These are phyloP conservation scores for Debaryomyces hansenii DNA, from an alignment of 805 yeast species.

Conservation along the genomic window DNA sequence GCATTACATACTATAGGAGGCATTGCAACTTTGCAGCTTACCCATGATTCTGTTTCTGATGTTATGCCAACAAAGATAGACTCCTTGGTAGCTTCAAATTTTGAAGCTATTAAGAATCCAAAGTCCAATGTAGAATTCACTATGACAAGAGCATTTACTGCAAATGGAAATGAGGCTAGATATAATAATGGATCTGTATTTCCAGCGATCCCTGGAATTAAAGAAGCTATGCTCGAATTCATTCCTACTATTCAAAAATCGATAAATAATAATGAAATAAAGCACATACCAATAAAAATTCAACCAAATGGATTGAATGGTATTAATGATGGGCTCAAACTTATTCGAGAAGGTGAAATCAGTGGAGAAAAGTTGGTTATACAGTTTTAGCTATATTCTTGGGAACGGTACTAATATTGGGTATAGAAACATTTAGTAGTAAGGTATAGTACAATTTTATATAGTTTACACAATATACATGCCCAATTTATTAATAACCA, in stretches of 20 bases:
- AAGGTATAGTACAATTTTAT: too few species aligned
- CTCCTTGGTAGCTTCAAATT: neutral
- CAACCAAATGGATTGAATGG: neutral
- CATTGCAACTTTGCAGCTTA: neutral
- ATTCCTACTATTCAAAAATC: neutral
- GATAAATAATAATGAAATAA: neutral
- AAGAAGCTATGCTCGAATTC: neutral
- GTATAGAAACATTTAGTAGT: too few species aligned
- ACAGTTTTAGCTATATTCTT: neutral
- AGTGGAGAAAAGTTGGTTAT: slow-evolving; percentile 3
- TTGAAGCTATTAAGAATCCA: neutral
- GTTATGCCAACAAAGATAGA: neutral
- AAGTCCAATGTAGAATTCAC: slow-evolving; percentile 2
- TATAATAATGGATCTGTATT: slow-evolving; percentile 2
- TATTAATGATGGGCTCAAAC: neutral
- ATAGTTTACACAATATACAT: too few species aligned
- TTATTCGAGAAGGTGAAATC: neutral
- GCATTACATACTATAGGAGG: slow-evolving; percentile 4
- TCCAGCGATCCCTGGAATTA: neutral
- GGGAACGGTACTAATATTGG: too few species aligned
- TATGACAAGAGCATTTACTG: slow-evolving; percentile 4
- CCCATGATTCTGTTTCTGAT: slow-evolving; percentile 1
- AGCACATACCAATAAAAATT: slow-evolving; percentile 1
- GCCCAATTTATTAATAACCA: too few species aligned
- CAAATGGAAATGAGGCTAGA: neutral